phyloP scores from a whole-genome alignment of 495 filamentous ascomycete species.

The Hypoxylon crocopeplum region DNA sequence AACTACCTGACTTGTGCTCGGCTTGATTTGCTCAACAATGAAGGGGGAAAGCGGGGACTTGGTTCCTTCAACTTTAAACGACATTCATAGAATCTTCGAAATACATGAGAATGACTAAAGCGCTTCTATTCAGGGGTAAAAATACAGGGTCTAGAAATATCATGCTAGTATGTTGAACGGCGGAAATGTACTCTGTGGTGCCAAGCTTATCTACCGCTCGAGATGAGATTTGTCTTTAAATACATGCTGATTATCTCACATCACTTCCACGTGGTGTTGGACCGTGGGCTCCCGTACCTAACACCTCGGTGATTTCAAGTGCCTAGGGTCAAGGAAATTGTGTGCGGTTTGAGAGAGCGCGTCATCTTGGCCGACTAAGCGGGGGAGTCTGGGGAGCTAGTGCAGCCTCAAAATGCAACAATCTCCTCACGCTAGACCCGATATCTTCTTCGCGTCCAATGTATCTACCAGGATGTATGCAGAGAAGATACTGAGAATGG shows the following conservation, averaged over 20 bases:
- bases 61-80: too few species aligned
- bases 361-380: background rate
- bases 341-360: background rate
- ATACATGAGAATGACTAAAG: too few species aligned
- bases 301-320: background rate
- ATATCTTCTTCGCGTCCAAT: conserved; percentile 4
- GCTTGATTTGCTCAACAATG: too few species aligned
- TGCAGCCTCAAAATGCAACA: background rate
- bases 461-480: conserved; percentile 9
- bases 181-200: background rate
- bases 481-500: conserved; percentile 7
- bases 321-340: background rate
- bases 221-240: background rate
- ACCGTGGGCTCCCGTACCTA: background rate
- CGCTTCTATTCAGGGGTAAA: too few species aligned
- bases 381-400: conserved; percentile 1
- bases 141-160: too few species aligned
- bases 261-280: background rate
- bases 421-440: conserved; percentile 21
- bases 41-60: too few species aligned
- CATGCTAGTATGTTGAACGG: too few species aligned
- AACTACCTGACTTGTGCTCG: too few species aligned
- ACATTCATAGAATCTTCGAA: too few species aligned
- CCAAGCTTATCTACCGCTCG: background rate
- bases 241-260: too few species aligned